Percentiles rank a stretch among this genome's conserved stretches.
phyloP scores from a whole-genome alignment of 108 stramenopile species.

The Poteriospumella lacustris region DNA sequence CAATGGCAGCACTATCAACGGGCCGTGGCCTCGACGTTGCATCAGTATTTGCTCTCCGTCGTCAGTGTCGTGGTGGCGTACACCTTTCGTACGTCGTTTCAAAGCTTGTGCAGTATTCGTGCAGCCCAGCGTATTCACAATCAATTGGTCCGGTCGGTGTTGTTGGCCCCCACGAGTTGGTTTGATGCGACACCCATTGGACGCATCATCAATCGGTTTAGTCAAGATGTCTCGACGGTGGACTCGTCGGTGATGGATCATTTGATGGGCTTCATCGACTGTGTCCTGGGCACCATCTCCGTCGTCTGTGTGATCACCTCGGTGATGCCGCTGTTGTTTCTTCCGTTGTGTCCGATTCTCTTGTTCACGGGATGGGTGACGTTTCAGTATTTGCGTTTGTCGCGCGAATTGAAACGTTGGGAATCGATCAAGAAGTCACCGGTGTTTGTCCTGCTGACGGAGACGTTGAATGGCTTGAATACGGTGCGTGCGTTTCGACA shows the following conservation, averaged over 20 bases:
- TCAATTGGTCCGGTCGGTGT: slow-evolving; percentile 33
- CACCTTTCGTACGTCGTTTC: background rate
- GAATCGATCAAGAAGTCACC: slow-evolving; percentile 73
- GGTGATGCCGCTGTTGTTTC: background rate
- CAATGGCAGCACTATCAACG: background rate
- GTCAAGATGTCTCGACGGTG: slow-evolving; percentile 66
- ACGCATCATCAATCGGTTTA: slow-evolving; percentile 72
- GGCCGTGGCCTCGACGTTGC: background rate
- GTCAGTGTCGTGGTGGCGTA: background rate
- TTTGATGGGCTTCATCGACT: slow-evolving; percentile 23
- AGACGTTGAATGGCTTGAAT: slow-evolving; percentile 81
- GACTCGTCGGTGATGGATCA: background rate
- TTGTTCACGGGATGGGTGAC: slow-evolving; percentile 11
- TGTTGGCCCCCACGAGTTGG: slow-evolving; percentile 74
- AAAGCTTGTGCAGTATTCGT: background rate
- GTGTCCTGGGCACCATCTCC: background rate
- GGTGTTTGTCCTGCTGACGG: slow-evolving; percentile 80
- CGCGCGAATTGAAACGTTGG: slow-evolving; percentile 81
- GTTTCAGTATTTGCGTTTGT: slow-evolving; percentile 31
- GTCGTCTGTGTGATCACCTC: slow-evolving; percentile 22
- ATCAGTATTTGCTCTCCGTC: background rate
- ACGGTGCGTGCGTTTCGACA: slow-evolving; percentile 82
- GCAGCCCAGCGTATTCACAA: slow-evolving; percentile 7
- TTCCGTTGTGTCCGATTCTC: slow-evolving; percentile 1
- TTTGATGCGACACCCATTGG: slow-evolving; percentile 89